Percentiles rank a stretch among this genome's conserved stretches.
phyloP scores from a whole-genome alignment of 2,329 filamentous ascomycete genomes.

The Polychaeton citri region DNA sequence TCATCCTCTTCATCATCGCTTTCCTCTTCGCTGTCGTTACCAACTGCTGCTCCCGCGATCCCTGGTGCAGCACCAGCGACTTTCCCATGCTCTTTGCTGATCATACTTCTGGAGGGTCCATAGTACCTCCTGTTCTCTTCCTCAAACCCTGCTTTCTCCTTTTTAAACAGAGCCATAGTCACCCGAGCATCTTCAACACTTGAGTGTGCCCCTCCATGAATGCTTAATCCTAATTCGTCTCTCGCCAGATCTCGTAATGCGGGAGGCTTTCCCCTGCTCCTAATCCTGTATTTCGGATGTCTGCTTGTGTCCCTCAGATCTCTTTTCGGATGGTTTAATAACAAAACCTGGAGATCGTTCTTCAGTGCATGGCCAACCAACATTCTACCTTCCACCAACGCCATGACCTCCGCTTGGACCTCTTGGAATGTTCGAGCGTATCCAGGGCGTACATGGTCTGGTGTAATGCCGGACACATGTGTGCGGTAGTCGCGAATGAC shows the following conservation, averaged over 20 bases:
- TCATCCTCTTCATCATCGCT: constrained; percentile 18
- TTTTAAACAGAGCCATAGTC: constrained; percentile 77
- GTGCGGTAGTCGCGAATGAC: constrained; percentile 90
- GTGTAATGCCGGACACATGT: constrained; percentile 65
- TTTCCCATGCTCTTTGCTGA: constrained; percentile 10
- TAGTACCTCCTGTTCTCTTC: constrained; percentile 60
- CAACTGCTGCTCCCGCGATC: constrained; percentile 7
- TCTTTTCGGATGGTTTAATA: constrained; percentile 62
- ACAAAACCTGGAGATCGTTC: constrained; percentile 62
- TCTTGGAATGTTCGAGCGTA: constrained; percentile 48
- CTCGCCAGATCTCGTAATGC: constrained; percentile 48
- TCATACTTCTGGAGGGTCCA: constrained; percentile 16
- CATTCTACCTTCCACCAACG: constrained; percentile 56
- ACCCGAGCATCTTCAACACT: constrained; percentile 68
- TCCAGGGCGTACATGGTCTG: constrained; percentile 52
- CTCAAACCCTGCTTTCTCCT: constrained; percentile 76
- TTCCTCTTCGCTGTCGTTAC: constrained; percentile 10
- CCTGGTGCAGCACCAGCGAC: constrained; percentile 11
- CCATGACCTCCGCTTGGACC: constrained; percentile 60
- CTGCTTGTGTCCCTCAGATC: constrained; percentile 78
- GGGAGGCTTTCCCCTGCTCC: constrained; percentile 56
- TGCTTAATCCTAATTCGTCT: constrained; percentile 44
- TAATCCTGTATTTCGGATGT: constrained; percentile 58
- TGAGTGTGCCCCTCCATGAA: constrained; percentile 47
- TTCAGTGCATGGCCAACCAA: constrained; percentile 74